Evolutionary conservation across 768 basidiomycete species (phyloP), one percentile per base, ranked within the genome.

Genomic region (Boletus coccyginus): DNA sequence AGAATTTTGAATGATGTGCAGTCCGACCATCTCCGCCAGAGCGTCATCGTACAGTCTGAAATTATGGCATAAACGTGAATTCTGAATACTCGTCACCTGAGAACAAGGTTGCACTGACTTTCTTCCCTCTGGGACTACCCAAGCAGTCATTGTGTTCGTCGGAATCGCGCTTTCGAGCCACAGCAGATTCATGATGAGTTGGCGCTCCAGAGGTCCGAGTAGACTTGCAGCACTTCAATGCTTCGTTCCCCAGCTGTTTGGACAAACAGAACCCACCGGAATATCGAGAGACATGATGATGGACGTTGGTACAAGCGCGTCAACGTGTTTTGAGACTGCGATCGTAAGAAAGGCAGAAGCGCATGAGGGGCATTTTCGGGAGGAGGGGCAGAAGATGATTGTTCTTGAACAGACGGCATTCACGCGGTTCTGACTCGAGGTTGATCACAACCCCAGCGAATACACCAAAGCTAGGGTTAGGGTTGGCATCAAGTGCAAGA

Each of bases 271-370:
- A 69, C 77, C 60, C 58, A 92, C 90, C 94, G 84, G 73, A 94
- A 94, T 71, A 97, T 86, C 27, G 91, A 87, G 50, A 97, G 81
- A 73, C 93, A 94, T 75, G 90, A 88, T 3, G 92, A 93, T 10
- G 94, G 92, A 17, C 84, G 80, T 65, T 88, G 84, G 67, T 94
- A 97, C 48, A 97, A 76, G 27, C 92, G 82, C 19, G 83, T 85
- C 49, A 95, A 72, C 12, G 87, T 85, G 56, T 79, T 85, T 69
- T 91, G 88, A 0, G 90, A 87, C 65, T 94, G 90, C 0, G 84
- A 81, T 57, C 90, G 86, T 29, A 96, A 77, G 73, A 94, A 94
- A 0, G 89, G 85, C 27, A 93, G 75, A 19, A 93, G 71, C 2
- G 85, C 77, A 66, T 92, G 88, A n/a, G 84, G 78, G 35, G 68